A percentile compares a stretch with the other conserved stretches of the same genome.
Conservation (phyloP, 2,329 filamentous ascomycete genomes). For the Erysiphe pulchra region DNA sequence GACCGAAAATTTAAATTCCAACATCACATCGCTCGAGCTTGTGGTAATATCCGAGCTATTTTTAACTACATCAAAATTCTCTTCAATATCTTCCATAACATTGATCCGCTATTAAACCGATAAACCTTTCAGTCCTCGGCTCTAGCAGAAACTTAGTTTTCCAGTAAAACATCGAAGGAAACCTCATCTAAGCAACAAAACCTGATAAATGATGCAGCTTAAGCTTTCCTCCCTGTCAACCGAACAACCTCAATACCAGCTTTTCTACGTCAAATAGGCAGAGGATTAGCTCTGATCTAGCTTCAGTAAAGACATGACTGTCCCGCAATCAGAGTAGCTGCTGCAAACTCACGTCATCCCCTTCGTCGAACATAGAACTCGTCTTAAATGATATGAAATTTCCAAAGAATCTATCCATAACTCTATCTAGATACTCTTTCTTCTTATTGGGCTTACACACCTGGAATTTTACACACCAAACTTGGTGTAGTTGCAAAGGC, state of each 20-base stretch:
- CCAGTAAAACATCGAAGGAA: background rate
- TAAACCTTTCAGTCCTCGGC: background rate
- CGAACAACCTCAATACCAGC: background rate
- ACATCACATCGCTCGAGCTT: background rate
- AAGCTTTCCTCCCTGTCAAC: background rate
- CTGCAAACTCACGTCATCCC: too few species aligned
- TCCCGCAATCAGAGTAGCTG: too few species aligned
- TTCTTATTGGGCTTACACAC: too few species aligned
- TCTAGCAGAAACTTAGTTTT: background rate
- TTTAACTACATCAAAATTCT: background rate
- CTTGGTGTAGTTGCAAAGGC: too few species aligned
- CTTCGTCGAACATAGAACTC: too few species aligned
- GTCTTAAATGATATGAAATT: too few species aligned
- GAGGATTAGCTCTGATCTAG: too few species aligned
- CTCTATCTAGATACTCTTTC: too few species aligned
- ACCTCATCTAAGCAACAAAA: background rate
- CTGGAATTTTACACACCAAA: too few species aligned
- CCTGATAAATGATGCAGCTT: background rate
- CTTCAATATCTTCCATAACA: background rate
- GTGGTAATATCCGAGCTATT: background rate
- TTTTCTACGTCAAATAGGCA: background rate
- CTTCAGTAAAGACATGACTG: too few species aligned
- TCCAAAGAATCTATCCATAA: too few species aligned
- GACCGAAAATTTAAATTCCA: background rate
- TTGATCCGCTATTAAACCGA: background rate